Evolutionary conservation across 1,284 basidiomycete species (phyloP), one percentile per base, ranked within the genome.

Genomic region (Singerocomus rubriflavus): DNA sequence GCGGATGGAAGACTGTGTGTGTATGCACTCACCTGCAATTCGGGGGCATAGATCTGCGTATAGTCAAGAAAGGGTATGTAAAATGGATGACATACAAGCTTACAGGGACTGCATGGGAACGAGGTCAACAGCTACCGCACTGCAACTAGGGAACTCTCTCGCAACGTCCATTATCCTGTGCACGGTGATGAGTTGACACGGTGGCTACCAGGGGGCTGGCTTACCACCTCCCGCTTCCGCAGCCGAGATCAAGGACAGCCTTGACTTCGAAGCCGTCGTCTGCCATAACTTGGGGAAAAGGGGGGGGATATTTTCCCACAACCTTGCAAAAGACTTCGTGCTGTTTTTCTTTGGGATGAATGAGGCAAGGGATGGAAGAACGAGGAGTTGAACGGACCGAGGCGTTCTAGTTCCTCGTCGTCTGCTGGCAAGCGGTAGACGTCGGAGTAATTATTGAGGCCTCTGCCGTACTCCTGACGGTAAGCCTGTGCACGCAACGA

Each of bases 371-470:
- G 21, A 51, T 7, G 38, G 29, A 29, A 37, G 14, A n/a, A 35
- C 12, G 37, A 13, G 21, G 13, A 27, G 41, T 36, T 16, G 48
- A 41, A 69, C 79, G 45, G 57, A 88, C 88, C 76, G 31, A 89
- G 75, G 48, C 88, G 78, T 27, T 80, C 73, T 26, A 84, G 68
- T 60, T 91, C 88, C 58, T 88, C 84, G 8, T 84, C 81, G 57
- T 91, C 88, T 25, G 85, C 88, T 12, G 88, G 84, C 17, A 91
- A 71, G 32, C 76, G 77, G 63, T 90, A 90, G 5, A 89, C 77
- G 42, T 90, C 84, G 1, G 87, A 89, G 55, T 86, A 85, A 55
- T 82, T 88, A 67, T 90, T 89, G 42, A 90, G 64, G 25, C 73
- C 76, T 32, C 88, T 73, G 0, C 88, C 88, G 54, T 80, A 84